Base-by-base conservation (phyloP, 2,329 filamentous ascomycete genomes). In the Coniella lustricola region DNA sequence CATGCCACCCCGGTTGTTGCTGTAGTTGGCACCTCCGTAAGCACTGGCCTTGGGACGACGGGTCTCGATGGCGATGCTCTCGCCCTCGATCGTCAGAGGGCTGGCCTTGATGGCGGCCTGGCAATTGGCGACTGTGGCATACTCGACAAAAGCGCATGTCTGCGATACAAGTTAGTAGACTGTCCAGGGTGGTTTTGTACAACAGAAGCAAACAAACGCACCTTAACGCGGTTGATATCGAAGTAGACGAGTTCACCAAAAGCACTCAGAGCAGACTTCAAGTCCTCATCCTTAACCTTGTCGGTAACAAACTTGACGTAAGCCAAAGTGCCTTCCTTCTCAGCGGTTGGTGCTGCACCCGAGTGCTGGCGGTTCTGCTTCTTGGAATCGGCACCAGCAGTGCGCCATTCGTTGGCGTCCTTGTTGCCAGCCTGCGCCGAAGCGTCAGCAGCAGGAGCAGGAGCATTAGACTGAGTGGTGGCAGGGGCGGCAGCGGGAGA, bases 121-220 rank as follows among this genome's bases (percentile, higher is more conserved):
- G 70, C 95, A 96, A 40, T 82, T 89, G 48, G 90, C 82, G 18
- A 81, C 64, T 40, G 84, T 86, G 62, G 83, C 85, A 68, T 93
- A 98, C 67, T 98, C 93, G 52, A 96, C 88, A 63, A 97, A 97
- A 21, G 93, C 93, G 62, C 90, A 96, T 76, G 93, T 96, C 91
- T 95, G 63, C 16, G 37, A 10, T 29, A 25, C 48, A 49, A 65
- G 50, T 66, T 56, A 65, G 62, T 16, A 25, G 9, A 5, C 35
- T 14, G 37, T 14, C 14, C 5, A 25, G 3, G 21, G 16, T n/a
- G 12, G 4, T 18, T 3, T 39, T 3, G 12, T 14, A 39, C n/a
- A 29, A 33, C 10, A 29, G 10, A 29, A 29, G 10, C 10, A 5
- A 29, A 5, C 10, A 21, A 48, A 64, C 69, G 53, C 67, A 95